A percentile compares a stretch with the other conserved stretches of the same genome.
Evolutionary conservation across 306 rosid species (phyloP).

Genomic region (Casuarina equisetifolia): DNA sequence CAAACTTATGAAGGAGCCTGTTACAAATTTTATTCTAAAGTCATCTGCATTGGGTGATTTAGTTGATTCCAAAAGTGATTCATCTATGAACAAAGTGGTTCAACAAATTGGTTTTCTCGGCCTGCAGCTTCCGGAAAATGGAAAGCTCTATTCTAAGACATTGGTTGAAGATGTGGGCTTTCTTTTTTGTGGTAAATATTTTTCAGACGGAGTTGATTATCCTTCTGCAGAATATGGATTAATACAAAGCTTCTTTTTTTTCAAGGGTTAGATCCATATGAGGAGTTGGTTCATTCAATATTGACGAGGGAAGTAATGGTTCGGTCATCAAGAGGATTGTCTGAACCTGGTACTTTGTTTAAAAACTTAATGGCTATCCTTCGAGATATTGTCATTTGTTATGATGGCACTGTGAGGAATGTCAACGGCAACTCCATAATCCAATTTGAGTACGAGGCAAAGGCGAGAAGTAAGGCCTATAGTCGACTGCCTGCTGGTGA

Average conservation of each 20-base stretch:
- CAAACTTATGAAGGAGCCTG: constrained; percentile 47
- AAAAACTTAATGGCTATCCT: constrained; percentile 96
- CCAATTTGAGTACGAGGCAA: constrained; percentile 74
- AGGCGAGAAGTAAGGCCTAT: constrained; percentile 39
- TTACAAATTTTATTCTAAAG: constrained; percentile 53
- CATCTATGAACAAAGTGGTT: constrained; percentile 64
- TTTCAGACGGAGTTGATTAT: constrained; percentile 49
- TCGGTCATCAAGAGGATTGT: constrained; percentile 88
- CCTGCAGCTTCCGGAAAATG: constrained; percentile 71
- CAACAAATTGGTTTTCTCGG: constrained; percentile 96
- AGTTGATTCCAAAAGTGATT: constrained; percentile 76
- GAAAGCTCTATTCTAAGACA: constrained; percentile 76
- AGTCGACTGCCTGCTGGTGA: constrained; percentile 85
- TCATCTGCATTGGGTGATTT: constrained; percentile 68
- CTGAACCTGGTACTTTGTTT: constrained; percentile 93
- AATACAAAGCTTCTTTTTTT: constrained; percentile 62
- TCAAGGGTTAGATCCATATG: constrained; percentile 85
- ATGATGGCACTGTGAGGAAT: constrained; percentile 90
- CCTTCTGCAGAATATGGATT: constrained; percentile 87
- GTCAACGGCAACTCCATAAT: constrained; percentile 83
- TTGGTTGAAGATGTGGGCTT: constrained; percentile 76
- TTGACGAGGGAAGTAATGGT: constrained; percentile 78
- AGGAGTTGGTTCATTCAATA: constrained; percentile 88
- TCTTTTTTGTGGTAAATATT: constrained; percentile 54
- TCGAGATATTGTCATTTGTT: constrained; percentile 83